Conservation (phyloP, 768 basidiomycete species). For the Termitomyces sp. region DNA sequence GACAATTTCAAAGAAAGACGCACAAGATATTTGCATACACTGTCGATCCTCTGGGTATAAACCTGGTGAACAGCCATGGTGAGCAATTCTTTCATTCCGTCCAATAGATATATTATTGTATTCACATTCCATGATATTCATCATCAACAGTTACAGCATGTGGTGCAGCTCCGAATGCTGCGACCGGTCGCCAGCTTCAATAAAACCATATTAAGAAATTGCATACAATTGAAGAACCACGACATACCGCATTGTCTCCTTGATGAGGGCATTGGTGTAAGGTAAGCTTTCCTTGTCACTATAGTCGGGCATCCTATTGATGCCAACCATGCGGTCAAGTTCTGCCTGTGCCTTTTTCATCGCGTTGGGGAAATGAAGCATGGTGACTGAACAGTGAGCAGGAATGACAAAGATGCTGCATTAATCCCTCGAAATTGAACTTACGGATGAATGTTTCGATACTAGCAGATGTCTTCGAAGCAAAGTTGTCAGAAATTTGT, state of each 20-base stretch:
- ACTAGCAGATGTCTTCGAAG: neutral
- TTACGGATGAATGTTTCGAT: conserved; percentile 10
- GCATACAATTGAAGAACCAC: no score
- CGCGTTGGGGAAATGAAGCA: conserved; percentile 35
- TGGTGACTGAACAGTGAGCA: conserved; percentile 24
- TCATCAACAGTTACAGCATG: conserved; percentile 36
- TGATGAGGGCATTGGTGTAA: conserved; percentile 34
- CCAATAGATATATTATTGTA: neutral
- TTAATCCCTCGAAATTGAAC: neutral
- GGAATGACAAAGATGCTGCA: neutral
- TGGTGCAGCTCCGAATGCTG: conserved; percentile 23
- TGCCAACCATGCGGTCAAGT: conserved; percentile 32
- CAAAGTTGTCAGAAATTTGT: neutral
- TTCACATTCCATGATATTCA: conserved; percentile 32
- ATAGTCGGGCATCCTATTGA: conserved; percentile 36
- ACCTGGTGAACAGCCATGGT: conserved; percentile 7
- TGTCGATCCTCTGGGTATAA: conserved; percentile 35
- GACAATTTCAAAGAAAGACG: conserved; percentile 2
- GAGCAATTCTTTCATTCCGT: no score
- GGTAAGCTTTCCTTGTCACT: conserved; percentile 32
- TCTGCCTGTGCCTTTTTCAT: conserved; percentile 37
- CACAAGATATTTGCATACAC: conserved; percentile 34
- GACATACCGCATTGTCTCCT: conserved; percentile 30
- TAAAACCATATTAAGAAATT: neutral
- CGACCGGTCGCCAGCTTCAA: conserved; percentile 15